A percentile compares a stretch with the other conserved stretches of the same genome.
These are phyloP conservation scores for Rostrohypoxylon terebratum DNA, from an alignment of 495 filamentous ascomycete genomes.

Conservation along the genomic window DNA sequence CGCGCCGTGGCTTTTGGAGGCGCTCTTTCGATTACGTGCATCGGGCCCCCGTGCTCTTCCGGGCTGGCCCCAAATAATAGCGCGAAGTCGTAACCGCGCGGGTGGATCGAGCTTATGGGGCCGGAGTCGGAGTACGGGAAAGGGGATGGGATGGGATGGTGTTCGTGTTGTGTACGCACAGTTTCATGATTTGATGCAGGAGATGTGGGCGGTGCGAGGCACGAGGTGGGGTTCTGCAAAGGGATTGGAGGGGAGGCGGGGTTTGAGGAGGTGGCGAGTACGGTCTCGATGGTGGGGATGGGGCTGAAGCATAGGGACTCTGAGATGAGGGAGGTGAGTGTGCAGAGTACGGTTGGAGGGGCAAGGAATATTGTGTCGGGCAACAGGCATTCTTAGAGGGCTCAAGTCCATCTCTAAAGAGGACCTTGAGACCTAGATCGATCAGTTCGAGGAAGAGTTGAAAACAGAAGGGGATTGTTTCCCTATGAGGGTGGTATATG, in stretches of 20 bases:
- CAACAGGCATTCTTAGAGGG: slow-evolving; percentile 20
- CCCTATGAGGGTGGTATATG: slow-evolving; percentile 17
- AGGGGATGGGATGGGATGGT: neutral
- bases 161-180: neutral
- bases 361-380: slow-evolving; percentile 17
- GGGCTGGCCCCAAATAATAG: slow-evolving; percentile 12
- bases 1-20: slow-evolving; percentile 34
- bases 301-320: slow-evolving; percentile 7
- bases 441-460: slow-evolving; percentile 21
- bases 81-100: slow-evolving; percentile 12
- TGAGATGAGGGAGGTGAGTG: neutral
- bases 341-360: slow-evolving; percentile 15
- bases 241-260: slow-evolving; percentile 17
- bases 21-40: slow-evolving; percentile 31
- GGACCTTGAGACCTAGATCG: slow-evolving; percentile 21
- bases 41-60: slow-evolving; percentile 29
- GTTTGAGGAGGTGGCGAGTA: slow-evolving; percentile 12
- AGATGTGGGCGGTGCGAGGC: slow-evolving; percentile 17
- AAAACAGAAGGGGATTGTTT: slow-evolving; percentile 16
- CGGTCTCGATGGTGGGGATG: slow-evolving; percentile 13
- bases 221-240: slow-evolving; percentile 15
- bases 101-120: slow-evolving; percentile 37
- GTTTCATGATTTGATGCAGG: slow-evolving; percentile 11
- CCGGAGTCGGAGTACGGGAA: slow-evolving; percentile 14
- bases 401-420: slow-evolving; percentile 21